Evolutionary conservation across 2,329 filamentous ascomycete genomes (phyloP).

Genomic region (Fusarium phyllophilum): DNA sequence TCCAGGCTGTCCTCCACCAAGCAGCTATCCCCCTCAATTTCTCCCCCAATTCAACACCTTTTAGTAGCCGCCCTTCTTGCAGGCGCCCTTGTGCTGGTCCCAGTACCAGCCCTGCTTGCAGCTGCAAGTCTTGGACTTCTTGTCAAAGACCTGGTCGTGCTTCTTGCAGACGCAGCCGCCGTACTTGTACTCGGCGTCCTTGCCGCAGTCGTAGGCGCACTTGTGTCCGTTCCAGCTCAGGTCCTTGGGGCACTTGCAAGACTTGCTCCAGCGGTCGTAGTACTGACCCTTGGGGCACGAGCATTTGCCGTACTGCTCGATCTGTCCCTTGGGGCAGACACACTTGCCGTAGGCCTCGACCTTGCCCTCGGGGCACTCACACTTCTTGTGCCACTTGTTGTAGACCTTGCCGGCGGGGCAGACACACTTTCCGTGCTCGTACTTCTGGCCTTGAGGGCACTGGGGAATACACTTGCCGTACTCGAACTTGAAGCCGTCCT

Average conservation of each 20-base stretch:
- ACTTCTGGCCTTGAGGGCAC: constrained; percentile 8
- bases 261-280: constrained; percentile 31
- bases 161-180: constrained; percentile 38
- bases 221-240: constrained; percentile 27
- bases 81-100: constrained; percentile 15
- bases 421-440: constrained; percentile 14
- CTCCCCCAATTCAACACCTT: not conserved
- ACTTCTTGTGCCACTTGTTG: constrained; percentile 17
- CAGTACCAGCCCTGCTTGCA: constrained; percentile 29
- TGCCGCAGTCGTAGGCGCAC: constrained; percentile 33
- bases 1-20: not conserved
- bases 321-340: constrained; percentile 21
- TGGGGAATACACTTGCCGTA: constrained; percentile 18
- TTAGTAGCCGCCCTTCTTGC: constrained; percentile 35
- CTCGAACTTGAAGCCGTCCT: constrained; percentile 6
- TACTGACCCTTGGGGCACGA: constrained; percentile 31
- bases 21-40: not conserved
- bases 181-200: constrained; percentile 32
- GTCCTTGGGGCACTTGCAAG: constrained; percentile 34
- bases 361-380: constrained; percentile 17
- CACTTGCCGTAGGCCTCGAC: constrained; percentile 18
- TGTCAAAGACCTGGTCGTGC: constrained; percentile 26
- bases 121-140: constrained; percentile 23
- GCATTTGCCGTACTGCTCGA: constrained; percentile 21
- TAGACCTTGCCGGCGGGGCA: constrained; percentile 21